phyloP scores from a whole-genome alignment of 345 rosid species.

The Salix dunnii region DNA sequence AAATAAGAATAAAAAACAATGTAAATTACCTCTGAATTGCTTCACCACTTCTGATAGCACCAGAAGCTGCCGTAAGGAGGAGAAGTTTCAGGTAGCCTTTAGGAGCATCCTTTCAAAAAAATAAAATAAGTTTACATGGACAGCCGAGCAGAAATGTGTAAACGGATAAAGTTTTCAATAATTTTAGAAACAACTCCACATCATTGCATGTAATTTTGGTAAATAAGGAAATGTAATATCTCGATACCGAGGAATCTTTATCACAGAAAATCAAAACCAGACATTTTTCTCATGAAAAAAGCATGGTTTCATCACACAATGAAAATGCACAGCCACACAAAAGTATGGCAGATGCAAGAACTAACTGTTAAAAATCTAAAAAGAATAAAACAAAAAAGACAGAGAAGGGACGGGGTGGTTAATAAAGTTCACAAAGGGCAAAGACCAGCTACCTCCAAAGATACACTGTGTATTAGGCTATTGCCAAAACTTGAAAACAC shows the following conservation, averaged over 20 bases:
- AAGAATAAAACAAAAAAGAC: background rate
- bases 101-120: conserved; percentile 72
- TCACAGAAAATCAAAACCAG: background rate
- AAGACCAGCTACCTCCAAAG: background rate
- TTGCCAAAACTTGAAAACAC: background rate
- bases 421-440: background rate
- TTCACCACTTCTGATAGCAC: conserved; percentile 75
- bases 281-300: background rate
- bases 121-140: conserved; percentile 16
- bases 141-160: background rate
- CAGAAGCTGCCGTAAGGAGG: conserved; percentile 94
- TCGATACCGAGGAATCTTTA: background rate
- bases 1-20: conserved; percentile 7
- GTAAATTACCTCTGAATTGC: conserved; percentile 78
- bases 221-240: background rate
- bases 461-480: background rate
- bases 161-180: background rate
- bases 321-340: background rate
- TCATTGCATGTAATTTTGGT: background rate
- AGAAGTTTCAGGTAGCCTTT: conserved; percentile 92
- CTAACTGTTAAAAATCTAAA: background rate
- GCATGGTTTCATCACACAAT: background rate
- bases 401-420: background rate
- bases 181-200: background rate
- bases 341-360: background rate